These are phyloP conservation scores for Linnemannia schmuckeri DNA, from an alignment of 192 early-diverging fungal genomes.

Conservation along the genomic window DNA sequence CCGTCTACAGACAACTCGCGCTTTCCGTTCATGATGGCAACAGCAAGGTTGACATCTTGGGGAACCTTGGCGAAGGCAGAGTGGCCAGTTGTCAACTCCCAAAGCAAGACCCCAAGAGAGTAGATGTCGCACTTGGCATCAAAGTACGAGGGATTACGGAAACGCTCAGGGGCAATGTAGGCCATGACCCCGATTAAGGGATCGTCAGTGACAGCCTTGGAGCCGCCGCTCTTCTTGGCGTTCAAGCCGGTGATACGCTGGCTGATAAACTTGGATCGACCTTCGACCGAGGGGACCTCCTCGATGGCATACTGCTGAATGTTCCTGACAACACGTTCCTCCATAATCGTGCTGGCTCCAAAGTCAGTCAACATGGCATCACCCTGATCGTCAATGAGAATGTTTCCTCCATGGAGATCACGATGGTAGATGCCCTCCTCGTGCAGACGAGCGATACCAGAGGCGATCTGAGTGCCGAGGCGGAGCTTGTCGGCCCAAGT, in stretches of 20 bases:
- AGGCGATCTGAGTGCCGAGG: constrained; percentile 47
- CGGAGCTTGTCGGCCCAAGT: constrained; percentile 53
- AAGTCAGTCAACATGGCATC: constrained; percentile 54
- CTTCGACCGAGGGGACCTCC: not conserved
- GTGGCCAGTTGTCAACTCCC: constrained; percentile 54
- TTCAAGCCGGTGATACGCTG: constrained; percentile 20
- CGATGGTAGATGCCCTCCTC: constrained; percentile 50
- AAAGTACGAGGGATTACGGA: constrained; percentile 50
- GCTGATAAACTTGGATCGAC: constrained; percentile 38
- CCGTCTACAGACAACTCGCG: constrained; percentile 49
- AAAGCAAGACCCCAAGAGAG: constrained; percentile 52
- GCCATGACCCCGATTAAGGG: constrained; percentile 53
- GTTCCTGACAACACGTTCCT: constrained; percentile 38
- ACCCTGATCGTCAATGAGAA: constrained; percentile 39
- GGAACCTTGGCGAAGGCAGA: constrained; percentile 38
- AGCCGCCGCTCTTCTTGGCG: not conserved
- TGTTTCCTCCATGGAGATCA: constrained; percentile 55
- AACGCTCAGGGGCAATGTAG: constrained; percentile 53
- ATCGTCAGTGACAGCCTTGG: constrained; percentile 8
- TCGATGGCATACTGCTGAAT: constrained; percentile 26
- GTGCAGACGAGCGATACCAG: constrained; percentile 42
- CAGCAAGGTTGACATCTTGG: constrained; percentile 40
- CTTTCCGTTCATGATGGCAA: constrained; percentile 51
- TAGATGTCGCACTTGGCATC: constrained; percentile 57
- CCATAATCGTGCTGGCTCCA: constrained; percentile 51